Percentiles rank a stretch among this genome's conserved stretches.
These are phyloP conservation scores for Saitozyma podzolica DNA, from an alignment of 768 basidiomycete species.

Conservation along the genomic window DNA sequence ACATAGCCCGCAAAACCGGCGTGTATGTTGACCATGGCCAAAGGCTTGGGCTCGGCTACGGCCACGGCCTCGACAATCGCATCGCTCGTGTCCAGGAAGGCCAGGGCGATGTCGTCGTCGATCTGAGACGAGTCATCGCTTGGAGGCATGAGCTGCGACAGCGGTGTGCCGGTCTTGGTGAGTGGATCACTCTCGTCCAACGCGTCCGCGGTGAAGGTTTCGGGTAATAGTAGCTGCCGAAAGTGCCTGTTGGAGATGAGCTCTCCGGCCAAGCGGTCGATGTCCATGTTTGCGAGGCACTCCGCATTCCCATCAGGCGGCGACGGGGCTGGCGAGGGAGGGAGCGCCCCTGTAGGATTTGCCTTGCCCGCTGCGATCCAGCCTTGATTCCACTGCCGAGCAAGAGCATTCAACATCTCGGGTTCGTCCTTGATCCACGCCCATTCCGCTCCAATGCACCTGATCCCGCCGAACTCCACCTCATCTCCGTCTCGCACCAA, in stretches of 20 bases:
- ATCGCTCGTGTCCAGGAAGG: not conserved
- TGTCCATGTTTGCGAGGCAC: slow-evolving; percentile 8
- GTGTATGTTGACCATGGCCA: slow-evolving; percentile 24
- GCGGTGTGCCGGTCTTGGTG: not conserved
- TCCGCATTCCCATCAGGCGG: slow-evolving; percentile 1
- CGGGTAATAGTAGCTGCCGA: not conserved
- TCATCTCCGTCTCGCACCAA: too few relatives aligned
- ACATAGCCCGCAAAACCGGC: slow-evolving; percentile 31
- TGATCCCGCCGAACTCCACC: slow-evolving; percentile 15
- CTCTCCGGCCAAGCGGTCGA: slow-evolving; percentile 14
- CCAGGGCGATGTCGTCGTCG: not conserved
- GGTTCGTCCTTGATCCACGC: slow-evolving; percentile 8
- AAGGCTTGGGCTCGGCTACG: not conserved
- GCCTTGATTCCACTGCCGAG: slow-evolving; percentile 13
- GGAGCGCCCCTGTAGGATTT: not conserved
- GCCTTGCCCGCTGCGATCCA: slow-evolving; percentile 4
- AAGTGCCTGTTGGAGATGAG: slow-evolving; percentile 22
- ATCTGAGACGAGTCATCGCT: not conserved
- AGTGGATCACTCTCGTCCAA: not conserved
- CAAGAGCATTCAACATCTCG: not conserved
- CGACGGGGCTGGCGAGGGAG: not conserved
- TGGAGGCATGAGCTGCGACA: not conserved
- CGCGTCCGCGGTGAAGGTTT: not conserved
- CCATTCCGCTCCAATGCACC: slow-evolving; percentile 29
- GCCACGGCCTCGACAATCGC: not conserved